Conservation (phyloP, 73 alveolate species). For the Chromera velia region DNA sequence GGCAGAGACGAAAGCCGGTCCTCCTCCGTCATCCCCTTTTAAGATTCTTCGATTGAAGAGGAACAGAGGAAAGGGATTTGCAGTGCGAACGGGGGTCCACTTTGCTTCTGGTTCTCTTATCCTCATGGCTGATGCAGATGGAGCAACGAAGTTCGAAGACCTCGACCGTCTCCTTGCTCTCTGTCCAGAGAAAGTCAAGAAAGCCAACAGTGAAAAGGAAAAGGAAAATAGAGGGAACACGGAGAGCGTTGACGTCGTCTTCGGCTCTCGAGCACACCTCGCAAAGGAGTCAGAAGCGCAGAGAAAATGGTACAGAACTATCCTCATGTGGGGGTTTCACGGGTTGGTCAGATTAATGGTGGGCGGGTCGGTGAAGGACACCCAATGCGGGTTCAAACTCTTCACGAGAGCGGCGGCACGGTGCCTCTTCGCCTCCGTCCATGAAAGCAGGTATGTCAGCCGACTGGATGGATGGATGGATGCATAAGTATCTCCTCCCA, state of each 20-base stretch:
- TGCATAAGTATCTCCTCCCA: no score
- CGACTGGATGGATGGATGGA: no score
- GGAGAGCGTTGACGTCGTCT: constrained; percentile 10
- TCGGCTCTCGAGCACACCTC: constrained; percentile 33
- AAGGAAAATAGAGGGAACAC: background rate
- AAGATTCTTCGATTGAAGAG: constrained; percentile 45
- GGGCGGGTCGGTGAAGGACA: constrained; percentile 60
- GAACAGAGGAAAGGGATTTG: constrained; percentile 74
- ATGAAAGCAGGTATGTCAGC: background rate
- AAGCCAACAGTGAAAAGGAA: background rate
- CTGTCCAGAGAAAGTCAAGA: constrained; percentile 36
- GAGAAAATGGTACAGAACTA: constrained; percentile 34
- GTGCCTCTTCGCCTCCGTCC: background rate
- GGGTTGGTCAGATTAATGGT: constrained; percentile 43
- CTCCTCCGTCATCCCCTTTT: background rate
- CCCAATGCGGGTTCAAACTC: constrained; percentile 81
- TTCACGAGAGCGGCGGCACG: constrained; percentile 29
- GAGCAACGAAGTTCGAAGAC: constrained; percentile 69
- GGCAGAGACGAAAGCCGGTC: background rate
- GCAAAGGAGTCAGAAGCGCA: constrained; percentile 13
- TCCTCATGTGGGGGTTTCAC: constrained; percentile 37
- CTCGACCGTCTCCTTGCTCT: constrained; percentile 44
- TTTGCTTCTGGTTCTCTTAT: constrained; percentile 7
- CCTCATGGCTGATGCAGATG: constrained; percentile 78
- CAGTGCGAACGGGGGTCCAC: constrained; percentile 54